A percentile compares a stretch with the other conserved stretches of the same genome.
phyloP scores from a whole-genome alignment of 257 asterid species.

The Penstemon barbatus region DNA sequence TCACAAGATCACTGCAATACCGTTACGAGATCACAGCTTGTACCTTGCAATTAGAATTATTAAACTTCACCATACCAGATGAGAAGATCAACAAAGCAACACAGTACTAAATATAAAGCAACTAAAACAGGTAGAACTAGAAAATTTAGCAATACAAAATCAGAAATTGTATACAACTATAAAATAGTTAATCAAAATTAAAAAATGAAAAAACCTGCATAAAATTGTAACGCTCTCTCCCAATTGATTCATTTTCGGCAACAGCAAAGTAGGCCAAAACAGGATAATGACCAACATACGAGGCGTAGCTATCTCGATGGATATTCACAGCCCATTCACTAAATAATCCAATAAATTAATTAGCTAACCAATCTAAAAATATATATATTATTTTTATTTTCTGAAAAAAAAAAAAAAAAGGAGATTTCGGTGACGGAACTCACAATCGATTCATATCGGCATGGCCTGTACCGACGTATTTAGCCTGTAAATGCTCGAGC shows the following conservation, averaged over 20 bases:
- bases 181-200: background rate
- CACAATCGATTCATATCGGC: slow-evolving; percentile 94
- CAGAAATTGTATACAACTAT: background rate
- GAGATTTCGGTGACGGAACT: slow-evolving; percentile 21
- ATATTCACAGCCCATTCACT: slow-evolving; percentile 99
- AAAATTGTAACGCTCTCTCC: slow-evolving; percentile 96
- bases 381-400: background rate
- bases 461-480: slow-evolving; percentile 99
- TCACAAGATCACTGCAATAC: too few species aligned
- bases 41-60: too few species aligned
- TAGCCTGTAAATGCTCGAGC: slow-evolving; percentile 96
- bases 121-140: background rate
- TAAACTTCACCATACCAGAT: background rate
- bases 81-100: background rate
- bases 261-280: slow-evolving; percentile 84
- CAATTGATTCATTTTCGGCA: slow-evolving; percentile 96
- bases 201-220: slow-evolving; percentile 66
- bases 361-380: background rate
- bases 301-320: slow-evolving; percentile 90
- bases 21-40: too few species aligned
- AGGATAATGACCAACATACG: slow-evolving; percentile 92
- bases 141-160: background rate
- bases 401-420: background rate
- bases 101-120: background rate
- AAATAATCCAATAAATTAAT: slow-evolving; percentile 2